These are phyloP conservation scores for Collybia nuda DNA, from an alignment of 768 basidiomycete genomes.

Conservation along the genomic window DNA sequence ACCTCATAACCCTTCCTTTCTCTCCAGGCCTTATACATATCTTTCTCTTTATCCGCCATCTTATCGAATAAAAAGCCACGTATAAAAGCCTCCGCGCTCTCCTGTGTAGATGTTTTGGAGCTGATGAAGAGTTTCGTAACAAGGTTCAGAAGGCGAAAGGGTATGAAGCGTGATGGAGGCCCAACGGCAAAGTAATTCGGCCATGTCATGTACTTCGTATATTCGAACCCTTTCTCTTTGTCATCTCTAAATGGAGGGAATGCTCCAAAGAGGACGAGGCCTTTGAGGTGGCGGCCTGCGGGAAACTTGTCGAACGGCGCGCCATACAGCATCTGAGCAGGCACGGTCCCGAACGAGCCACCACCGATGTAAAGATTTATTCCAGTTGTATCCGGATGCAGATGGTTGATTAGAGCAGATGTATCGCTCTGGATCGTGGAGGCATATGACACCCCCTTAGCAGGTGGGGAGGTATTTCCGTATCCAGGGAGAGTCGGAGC, in stretches of 20 bases:
- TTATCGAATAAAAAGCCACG: constrained; percentile 29
- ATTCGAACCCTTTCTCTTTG: constrained; percentile 24
- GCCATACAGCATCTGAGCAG: constrained; percentile 51
- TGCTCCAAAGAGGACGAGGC: constrained; percentile 38
- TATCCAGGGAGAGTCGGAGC: constrained; percentile 48
- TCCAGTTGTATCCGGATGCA: constrained; percentile 32
- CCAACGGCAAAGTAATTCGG: constrained; percentile 39
- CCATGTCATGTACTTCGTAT: constrained; percentile 38
- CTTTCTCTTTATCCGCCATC: constrained; percentile 31
- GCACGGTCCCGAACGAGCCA: constrained; percentile 46
- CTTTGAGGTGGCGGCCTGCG: constrained; percentile 39
- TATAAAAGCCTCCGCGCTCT: constrained; percentile 36
- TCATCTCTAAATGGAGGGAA: constrained; percentile 41
- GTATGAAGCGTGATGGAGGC: constrained; percentile 30
- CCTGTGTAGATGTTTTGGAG: constrained; percentile 30
- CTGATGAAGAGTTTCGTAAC: constrained; percentile 25
- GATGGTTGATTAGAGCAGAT: constrained; percentile 36
- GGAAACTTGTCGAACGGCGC: constrained; percentile 45
- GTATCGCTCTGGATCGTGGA: constrained; percentile 34
- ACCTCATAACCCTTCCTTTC: constrained; percentile 32
- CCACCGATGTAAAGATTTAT: constrained; percentile 43
- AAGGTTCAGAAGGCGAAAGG: constrained; percentile 27
- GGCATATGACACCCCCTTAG: constrained; percentile 27
- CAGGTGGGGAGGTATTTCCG: constrained; percentile 39
- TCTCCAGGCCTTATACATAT: constrained; percentile 38